Conservation (phyloP, 345 rosid genomes). For the Zanthoxylum bungeanum region DNA sequence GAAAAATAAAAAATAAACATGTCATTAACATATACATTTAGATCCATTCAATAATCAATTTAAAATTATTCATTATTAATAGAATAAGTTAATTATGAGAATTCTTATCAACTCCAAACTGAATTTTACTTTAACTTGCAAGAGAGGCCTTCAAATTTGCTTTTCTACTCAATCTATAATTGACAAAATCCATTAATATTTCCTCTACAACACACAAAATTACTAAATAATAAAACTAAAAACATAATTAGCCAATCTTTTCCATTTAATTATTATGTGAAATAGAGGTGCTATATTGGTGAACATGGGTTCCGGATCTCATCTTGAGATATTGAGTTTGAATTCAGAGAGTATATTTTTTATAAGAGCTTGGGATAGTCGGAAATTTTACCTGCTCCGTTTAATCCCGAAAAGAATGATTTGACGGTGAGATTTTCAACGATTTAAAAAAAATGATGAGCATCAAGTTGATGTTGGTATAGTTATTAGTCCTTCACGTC, state of each 20-base stretch:
- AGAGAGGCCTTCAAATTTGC: not conserved
- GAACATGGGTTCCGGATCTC: no score
- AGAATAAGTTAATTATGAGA: not conserved
- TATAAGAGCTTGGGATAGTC: no score
- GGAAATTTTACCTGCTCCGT: no score
- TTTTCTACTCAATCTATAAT: not conserved
- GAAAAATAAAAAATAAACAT: no score
- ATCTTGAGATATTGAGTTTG: no score
- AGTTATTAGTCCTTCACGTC: conserved; percentile 17
- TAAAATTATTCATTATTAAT: no score
- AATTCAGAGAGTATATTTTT: no score
- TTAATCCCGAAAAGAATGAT: no score
- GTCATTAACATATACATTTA: no score
- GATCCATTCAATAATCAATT: no score
- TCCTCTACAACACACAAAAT: not conserved
- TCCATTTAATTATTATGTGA: not conserved
- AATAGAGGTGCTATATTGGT: not conserved
- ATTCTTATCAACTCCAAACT: not conserved
- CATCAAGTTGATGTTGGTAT: not conserved
- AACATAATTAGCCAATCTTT: conserved; percentile 6
- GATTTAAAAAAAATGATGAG: no score
- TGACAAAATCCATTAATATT: not conserved
- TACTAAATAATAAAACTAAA: not conserved
- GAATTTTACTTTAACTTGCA: conserved; percentile 1
- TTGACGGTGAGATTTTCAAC: no score